Evolutionary conservation across 352 stramenopile genomes (phyloP), one percentile per base, ranked within the genome.

Genomic region (Globisporangium nodosum): DNA sequence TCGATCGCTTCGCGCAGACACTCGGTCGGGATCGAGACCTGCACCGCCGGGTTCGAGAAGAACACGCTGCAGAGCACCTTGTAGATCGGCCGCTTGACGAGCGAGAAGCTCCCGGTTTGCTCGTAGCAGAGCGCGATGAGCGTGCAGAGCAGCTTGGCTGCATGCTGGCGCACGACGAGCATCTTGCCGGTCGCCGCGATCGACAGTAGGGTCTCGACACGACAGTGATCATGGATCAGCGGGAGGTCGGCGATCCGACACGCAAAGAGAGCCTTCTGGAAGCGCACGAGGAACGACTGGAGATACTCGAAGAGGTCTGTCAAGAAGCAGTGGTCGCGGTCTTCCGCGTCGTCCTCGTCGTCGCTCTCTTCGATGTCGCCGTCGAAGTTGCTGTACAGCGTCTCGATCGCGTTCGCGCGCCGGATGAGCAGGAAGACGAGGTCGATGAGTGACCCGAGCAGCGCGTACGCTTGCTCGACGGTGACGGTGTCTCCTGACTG

Each of bases 71-170:
- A 83, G 12, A 88, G 57, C 0, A 84, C 75, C 18, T 77, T 77
- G 33, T 83, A 45, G 3, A 88, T 61, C 20, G 75, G 64, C 20
- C 64, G 60, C 27, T 80, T 80, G 4, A 92, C 40, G 5, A 87
- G 61, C 39, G 71, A 50, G 56, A 89, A 88, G 50, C 74, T 87
- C 1, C 80, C 83, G 0, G 73, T 87, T 58, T 90, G 80, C 6
- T 76, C 68, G 49, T 83, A 90, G 58, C 76, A 83, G 13, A 79
- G 68, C 0, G 53, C 55, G 3, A 79, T 46, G n/a, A 92, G 64
- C 5, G 69, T 59, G 20, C 65, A 78, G 7, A 92, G 47, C n/a
- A 92, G 54, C 16, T 58, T 66, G 0, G 76, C 64, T 4, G 78
- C 76, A 11, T 76, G 61, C 7, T 66, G 67, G 16, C 67, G 64